These are phyloP conservation scores for Citrus sp. DNA, from an alignment of 345 rosid species.

Conservation along the genomic window DNA sequence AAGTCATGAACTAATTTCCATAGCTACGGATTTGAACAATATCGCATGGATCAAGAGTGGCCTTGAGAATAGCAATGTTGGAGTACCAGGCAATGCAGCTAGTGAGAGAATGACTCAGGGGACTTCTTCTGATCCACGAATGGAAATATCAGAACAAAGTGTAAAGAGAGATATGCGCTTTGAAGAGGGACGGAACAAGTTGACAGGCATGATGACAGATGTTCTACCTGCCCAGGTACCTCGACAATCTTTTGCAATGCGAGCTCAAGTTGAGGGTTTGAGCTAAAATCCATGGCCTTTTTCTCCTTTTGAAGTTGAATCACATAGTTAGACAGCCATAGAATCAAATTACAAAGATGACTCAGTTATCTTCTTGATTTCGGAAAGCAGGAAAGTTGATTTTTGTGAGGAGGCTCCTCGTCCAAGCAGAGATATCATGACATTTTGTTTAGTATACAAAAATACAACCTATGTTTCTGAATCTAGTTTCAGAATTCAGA, in stretches of 20 bases:
- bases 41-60: constrained; percentile 86
- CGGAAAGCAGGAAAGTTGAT: neutral
- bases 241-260: constrained; percentile 41
- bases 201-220: constrained; percentile 41
- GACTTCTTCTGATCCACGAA: constrained; percentile 16
- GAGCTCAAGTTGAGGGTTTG: constrained; percentile 48
- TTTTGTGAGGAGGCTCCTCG: constrained; percentile 10
- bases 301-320: neutral
- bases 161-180: constrained; percentile 29
- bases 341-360: neutral
- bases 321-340: neutral
- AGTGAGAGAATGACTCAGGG: constrained; percentile 25
- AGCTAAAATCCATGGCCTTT: constrained; percentile 20
- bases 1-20: constrained; percentile 64
- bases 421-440: constrained; percentile 10
- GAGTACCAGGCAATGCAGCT: constrained; percentile 17
- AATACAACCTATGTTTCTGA: neutral
- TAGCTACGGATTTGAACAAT: constrained; percentile 81
- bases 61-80: constrained; percentile 40
- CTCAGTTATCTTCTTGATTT: neutral
- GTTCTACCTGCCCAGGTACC: constrained; percentile 34
- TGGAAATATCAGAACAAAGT: constrained; percentile 40
- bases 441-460: constrained; percentile 12
- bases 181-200: constrained; percentile 44
- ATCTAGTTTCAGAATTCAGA: neutral